phyloP scores from a whole-genome alignment of 2,329 filamentous ascomycete species.

The Aspergillus calidoustus region DNA sequence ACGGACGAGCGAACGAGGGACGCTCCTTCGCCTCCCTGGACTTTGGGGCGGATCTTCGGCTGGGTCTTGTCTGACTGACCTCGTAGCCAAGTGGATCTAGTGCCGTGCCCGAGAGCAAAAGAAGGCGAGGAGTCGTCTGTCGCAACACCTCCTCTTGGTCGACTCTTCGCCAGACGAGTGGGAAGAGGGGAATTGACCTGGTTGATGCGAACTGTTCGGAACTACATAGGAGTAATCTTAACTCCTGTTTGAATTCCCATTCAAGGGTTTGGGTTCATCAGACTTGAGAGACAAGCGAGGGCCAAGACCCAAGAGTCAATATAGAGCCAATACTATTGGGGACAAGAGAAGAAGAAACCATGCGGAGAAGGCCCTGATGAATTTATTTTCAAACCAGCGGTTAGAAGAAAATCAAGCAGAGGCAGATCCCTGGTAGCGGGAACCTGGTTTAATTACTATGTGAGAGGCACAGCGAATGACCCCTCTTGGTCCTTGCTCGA shows the following conservation, averaged over 20 bases:
- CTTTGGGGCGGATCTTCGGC: constrained; percentile 25
- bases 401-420: constrained; percentile 14
- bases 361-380: neutral
- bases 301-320: constrained; percentile 17
- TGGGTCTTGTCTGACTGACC: constrained; percentile 20
- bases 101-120: constrained; percentile 22
- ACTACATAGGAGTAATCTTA: neutral
- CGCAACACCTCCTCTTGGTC: constrained; percentile 1
- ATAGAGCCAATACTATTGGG: constrained; percentile 18
- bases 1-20: constrained; percentile 20
- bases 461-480: neutral
- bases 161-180: neutral
- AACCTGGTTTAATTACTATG: constrained; percentile 14
- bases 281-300: neutral
- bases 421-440: constrained; percentile 14
- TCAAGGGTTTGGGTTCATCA: neutral
- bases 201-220: neutral
- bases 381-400: constrained; percentile 15
- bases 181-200: neutral
- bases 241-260: neutral
- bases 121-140: constrained; percentile 4
- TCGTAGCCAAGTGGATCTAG: constrained; percentile 24
- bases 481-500: neutral
- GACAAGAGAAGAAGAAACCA: constrained; percentile 14
- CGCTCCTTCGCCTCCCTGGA: constrained; percentile 5